These are phyloP conservation scores for Fusarium acutatum DNA, from an alignment of 2,329 filamentous ascomycete genomes.

Conservation along the genomic window DNA sequence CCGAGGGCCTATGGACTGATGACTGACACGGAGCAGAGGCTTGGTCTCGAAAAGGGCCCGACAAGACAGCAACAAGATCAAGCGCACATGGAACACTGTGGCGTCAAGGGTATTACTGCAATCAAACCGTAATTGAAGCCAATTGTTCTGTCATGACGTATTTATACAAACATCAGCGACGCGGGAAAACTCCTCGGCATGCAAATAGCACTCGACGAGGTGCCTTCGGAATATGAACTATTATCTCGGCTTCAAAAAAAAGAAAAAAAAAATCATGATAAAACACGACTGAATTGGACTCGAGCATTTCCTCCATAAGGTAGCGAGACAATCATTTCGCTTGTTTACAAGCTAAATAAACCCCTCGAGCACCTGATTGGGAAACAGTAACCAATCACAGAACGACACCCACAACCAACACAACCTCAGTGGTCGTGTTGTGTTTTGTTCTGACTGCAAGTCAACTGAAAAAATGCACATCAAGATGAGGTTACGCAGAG, in stretches of 20 bases:
- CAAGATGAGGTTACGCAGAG: constrained; percentile 12
- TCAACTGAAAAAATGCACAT: not conserved
- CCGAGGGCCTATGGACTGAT: not conserved
- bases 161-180: not conserved
- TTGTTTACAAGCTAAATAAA: constrained; percentile 7
- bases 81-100: not conserved
- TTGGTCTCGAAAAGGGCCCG: not conserved
- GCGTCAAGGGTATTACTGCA: constrained; percentile 14
- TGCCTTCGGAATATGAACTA: not conserved
- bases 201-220: not conserved
- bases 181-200: not conserved
- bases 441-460: not conserved
- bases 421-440: not conserved
- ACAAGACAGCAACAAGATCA: not conserved
- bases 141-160: not conserved
- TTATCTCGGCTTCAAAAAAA: not conserved
- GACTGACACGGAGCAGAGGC: not conserved
- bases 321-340: constrained; percentile 22
- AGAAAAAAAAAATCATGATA: not conserved
- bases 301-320: not conserved
- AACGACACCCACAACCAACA: not conserved
- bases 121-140: not conserved
- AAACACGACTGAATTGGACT: not conserved
- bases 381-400: constrained; percentile 18
- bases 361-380: constrained; percentile 16